Evolutionary conservation across 2,329 filamentous ascomycete genomes (phyloP), one percentile per base, ranked within the genome.

Genomic region (Fusarium staphyleae): DNA sequence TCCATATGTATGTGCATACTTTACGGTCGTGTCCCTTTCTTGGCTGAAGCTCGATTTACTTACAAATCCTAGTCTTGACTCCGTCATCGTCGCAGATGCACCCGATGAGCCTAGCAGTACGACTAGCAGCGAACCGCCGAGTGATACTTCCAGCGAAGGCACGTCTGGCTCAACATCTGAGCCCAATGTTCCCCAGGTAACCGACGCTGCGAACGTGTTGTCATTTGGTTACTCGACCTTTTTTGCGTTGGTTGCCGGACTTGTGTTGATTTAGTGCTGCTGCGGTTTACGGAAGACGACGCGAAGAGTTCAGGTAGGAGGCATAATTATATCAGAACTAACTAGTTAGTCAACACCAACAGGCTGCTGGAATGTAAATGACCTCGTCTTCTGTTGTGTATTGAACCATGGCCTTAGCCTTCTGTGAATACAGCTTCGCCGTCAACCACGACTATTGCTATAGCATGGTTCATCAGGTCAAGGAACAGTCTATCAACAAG

Each of bases 1-100:
- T 65, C 13, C 62, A 65, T 16, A 55, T 65, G 62, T 62, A 10
- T 46, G 58, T 52, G 7, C 11, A 9, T 11, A 2, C 14, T 42
- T 5, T 1, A 16, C 14, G n/a, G 2, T 16, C 8, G 4, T 9
- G 3, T 15, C 11, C 12, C 5, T 1, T n/a, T 19, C 9, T 13
- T 3, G 12, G 6, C 11, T 26, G 12, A 10, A 8, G 13, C 2
- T 6, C n/a, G 13, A 8, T 7, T 10, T 26, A 10, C 46, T 55
- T 8, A 55, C 26, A 3, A 8, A 0, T 2, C 2, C 0, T 7
- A 55, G 52, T 13, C 50, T 55, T 2, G 53, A 56, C 11, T 37
- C 45, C 0, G 43, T 56, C 1, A 55, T 56, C 2, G 10, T 39
- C 16, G 29, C 26, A 1, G 28, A 30, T 10, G 28, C 3, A 10